Evolutionary conservation across 257 asterid species (phyloP).

Genomic region (Solanum lignicaule): DNA sequence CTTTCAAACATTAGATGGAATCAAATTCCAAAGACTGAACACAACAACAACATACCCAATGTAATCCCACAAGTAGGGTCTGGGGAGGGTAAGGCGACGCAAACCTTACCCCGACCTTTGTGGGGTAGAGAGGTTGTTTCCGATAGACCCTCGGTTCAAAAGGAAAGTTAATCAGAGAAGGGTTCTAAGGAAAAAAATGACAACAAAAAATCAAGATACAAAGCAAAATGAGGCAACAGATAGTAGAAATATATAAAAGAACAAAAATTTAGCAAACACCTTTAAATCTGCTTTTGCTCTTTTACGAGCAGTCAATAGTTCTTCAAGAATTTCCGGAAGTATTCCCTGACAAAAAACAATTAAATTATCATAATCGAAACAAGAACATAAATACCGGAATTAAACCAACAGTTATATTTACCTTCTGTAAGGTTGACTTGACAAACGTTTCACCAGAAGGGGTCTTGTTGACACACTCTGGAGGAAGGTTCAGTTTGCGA

Average conservation of each 20-base stretch:
- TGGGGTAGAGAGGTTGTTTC: background rate
- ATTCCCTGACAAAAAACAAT: slow-evolving; percentile 56
- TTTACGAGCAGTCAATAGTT: slow-evolving; percentile 87
- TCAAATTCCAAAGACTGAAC: background rate
- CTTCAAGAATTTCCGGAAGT: slow-evolving; percentile 98
- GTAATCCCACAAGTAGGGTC: background rate
- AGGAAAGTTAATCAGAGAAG: background rate
- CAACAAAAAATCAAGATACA: background rate
- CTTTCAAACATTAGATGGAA: background rate
- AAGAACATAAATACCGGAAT: background rate
- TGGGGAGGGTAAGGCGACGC: background rate
- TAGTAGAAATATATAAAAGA: background rate
- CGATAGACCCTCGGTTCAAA: background rate
- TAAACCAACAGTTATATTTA: slow-evolving; percentile 8
- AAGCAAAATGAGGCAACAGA: background rate
- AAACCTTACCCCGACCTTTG: background rate
- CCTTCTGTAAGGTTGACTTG: slow-evolving; percentile 83
- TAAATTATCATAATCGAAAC: slow-evolving; percentile 4
- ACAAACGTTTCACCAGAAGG: slow-evolving; percentile 98
- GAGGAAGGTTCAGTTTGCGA: slow-evolving; percentile 73
- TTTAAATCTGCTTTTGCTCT: slow-evolving; percentile 97
- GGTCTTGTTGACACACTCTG: slow-evolving; percentile 78
- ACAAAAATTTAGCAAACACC: slow-evolving; percentile 30
- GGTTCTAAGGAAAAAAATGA: background rate
- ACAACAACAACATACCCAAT: background rate